phyloP scores from a whole-genome alignment of 169 alveolate species.

The Plasmodium malariae region DNA sequence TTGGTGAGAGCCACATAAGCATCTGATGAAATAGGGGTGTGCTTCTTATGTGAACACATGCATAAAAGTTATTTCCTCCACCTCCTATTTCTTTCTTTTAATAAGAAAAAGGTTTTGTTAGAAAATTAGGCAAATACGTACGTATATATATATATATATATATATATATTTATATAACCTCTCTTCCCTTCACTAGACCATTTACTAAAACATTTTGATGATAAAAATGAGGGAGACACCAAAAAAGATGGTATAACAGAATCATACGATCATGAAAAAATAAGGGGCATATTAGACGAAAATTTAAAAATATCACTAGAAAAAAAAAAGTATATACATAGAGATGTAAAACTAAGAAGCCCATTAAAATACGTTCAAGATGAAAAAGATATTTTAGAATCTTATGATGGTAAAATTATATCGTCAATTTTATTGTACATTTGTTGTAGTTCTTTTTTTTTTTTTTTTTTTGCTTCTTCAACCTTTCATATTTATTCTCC shows the following conservation, averaged over 20 bases:
- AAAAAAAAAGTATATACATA: background rate
- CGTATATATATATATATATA: slow-evolving; percentile 13
- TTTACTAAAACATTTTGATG: slow-evolving; percentile 70
- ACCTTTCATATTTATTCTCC: background rate
- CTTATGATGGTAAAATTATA: slow-evolving; percentile 40
- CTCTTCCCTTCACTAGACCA: slow-evolving; percentile 31
- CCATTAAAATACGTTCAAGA: slow-evolving; percentile 12
- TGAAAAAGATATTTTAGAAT: slow-evolving; percentile 41
- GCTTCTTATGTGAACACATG: no score
- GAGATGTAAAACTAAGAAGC: background rate
- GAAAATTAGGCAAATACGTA: no score
- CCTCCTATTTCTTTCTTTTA: no score
- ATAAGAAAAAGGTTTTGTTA: no score
- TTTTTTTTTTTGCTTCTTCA: slow-evolving; percentile 1
- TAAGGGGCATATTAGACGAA: slow-evolving; percentile 11
- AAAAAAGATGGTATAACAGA: slow-evolving; percentile 32
- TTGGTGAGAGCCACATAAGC: slow-evolving; percentile 53
- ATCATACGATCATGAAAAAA: slow-evolving; percentile 13
- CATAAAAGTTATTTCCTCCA: no score
- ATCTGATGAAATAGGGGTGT: no score
- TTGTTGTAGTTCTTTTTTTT: background rate
- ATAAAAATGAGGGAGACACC: slow-evolving; percentile 34
- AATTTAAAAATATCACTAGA: background rate
- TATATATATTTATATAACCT: background rate
- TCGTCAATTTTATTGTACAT: no score